phyloP scores from a whole-genome alignment of 345 rosid genomes.

The Populus alba region DNA sequence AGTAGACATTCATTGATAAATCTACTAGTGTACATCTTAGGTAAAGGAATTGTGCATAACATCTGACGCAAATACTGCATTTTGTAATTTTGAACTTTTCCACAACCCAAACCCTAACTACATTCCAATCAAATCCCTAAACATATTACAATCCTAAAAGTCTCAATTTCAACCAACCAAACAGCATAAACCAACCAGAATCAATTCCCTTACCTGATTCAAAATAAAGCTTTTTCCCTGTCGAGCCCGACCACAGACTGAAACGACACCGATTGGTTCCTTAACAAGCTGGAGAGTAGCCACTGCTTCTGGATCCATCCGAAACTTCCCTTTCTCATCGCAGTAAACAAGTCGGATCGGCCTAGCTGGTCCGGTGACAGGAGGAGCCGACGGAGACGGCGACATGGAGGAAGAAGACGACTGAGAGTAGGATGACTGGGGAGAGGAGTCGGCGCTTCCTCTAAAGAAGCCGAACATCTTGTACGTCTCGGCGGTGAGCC shows the following conservation, averaged over 20 bases:
- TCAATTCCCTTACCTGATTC: conserved; percentile 62
- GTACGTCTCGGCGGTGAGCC: background rate
- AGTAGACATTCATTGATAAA: background rate
- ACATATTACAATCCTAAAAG: background rate
- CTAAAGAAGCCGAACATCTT: conserved; percentile 18
- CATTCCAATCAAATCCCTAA: background rate
- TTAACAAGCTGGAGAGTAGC: conserved; percentile 90
- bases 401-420: conserved; percentile 6
- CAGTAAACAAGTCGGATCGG: conserved; percentile 83
- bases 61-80: background rate
- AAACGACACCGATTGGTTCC: conserved; percentile 92
- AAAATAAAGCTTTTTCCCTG: conserved; percentile 95
- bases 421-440: background rate
- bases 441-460: conserved; percentile 18
- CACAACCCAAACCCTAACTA: background rate
- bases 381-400: conserved; percentile 19
- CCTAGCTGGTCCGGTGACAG: conserved; percentile 88
- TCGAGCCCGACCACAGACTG: conserved; percentile 97
- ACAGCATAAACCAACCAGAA: background rate
- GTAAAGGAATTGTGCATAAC: background rate
- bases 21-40: background rate
- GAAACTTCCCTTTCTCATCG: conserved; percentile 93
- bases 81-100: background rate
- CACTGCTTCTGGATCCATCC: conserved; percentile 99
- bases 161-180: background rate